phyloP scores from a whole-genome alignment of 1,139 yeast genomes.

The Taiozyma sp. region DNA sequence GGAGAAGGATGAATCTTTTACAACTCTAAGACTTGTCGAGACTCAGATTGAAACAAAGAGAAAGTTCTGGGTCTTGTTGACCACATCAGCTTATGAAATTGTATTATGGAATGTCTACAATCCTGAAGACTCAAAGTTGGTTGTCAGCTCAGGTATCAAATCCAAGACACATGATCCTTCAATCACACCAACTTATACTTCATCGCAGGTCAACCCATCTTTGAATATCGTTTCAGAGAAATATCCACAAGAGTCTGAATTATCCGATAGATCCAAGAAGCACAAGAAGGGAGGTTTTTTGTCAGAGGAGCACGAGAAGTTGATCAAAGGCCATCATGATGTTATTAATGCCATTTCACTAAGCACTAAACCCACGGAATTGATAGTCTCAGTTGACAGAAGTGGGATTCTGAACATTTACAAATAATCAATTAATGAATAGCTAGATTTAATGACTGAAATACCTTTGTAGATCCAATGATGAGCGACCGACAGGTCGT shows the following conservation, averaged over 20 bases:
- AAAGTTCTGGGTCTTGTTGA: conserved; percentile 24
- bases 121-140: conserved; percentile 35
- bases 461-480: background rate
- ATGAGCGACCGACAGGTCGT: too few relatives aligned
- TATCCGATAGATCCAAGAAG: conserved; percentile 13
- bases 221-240: conserved; percentile 31
- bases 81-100: conserved; percentile 36
- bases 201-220: conserved; percentile 31
- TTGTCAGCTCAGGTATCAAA: conserved; percentile 26
- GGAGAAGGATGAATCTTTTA: conserved; percentile 17
- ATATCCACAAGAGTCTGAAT: conserved; percentile 15
- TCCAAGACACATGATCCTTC: background rate
- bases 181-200: conserved; percentile 26
- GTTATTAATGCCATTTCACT: conserved; percentile 43
- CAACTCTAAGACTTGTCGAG: conserved; percentile 25
- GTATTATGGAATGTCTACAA: conserved; percentile 43
- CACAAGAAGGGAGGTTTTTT: conserved; percentile 25
- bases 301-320: conserved; percentile 32
- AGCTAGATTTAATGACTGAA: background rate
- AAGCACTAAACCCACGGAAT: conserved; percentile 46
- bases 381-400: conserved; percentile 60
- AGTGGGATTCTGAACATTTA: conserved; percentile 57
- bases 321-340: conserved; percentile 41
- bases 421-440: conserved; percentile 26
- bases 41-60: conserved; percentile 18